A percentile compares a stretch with the other conserved stretches of the same genome.
phyloP scores from a whole-genome alignment of 208 protist genomes.

The Tritrichomonas musculus region DNA sequence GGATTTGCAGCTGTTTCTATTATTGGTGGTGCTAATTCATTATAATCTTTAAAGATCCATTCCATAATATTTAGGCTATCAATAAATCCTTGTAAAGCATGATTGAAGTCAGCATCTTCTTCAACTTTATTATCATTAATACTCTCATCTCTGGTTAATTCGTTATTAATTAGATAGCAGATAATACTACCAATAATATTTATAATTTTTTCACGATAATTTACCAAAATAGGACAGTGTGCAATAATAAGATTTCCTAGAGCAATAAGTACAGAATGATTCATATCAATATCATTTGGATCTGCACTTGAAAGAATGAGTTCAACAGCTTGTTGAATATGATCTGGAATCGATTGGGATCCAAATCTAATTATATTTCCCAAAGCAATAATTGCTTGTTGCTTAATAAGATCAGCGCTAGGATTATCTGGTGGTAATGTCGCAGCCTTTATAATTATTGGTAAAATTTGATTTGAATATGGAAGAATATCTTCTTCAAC shows the following conservation, averaged over 20 bases:
- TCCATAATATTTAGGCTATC: neutral
- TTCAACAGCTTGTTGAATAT: neutral
- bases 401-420: neutral
- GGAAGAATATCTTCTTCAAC: neutral
- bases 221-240: neutral
- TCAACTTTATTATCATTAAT: neutral
- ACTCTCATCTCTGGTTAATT: too few relatives aligned
- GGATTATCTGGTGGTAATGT: neutral
- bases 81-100: neutral
- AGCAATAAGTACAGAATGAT: neutral
- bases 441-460: neutral
- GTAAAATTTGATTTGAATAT: neutral
- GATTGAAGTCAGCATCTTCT: neutral
- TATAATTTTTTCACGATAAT: neutral
- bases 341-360: neutral
- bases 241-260: neutral
- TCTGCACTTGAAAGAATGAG: neutral
- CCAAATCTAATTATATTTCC: neutral
- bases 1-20: too few relatives aligned
- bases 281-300: neutral
- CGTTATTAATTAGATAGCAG: too few relatives aligned
- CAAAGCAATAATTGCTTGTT: neutral
- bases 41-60: neutral
- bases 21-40: neutral
- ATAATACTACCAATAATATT: neutral